These are phyloP conservation scores for Hygrophorus pudorinus DNA, from an alignment of 768 basidiomycete species.

Conservation along the genomic window DNA sequence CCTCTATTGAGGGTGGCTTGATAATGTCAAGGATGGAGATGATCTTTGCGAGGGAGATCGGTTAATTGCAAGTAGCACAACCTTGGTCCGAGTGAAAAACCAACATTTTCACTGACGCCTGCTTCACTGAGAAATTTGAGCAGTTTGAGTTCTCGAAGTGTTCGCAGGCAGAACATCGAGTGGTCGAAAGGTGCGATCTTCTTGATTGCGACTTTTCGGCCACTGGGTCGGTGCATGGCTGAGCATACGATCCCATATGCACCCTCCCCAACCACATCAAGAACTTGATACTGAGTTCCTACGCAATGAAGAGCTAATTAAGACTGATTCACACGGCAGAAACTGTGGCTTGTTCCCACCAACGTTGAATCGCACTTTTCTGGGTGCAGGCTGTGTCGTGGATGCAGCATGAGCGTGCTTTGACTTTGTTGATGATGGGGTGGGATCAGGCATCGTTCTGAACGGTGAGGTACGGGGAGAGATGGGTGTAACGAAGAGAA, in stretches of 20 bases:
- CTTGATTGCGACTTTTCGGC: slow-evolving; percentile 94
- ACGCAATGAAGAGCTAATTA: no score
- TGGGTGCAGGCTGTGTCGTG: slow-evolving; percentile 43
- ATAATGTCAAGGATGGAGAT: slow-evolving; percentile 87
- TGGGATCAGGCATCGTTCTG: slow-evolving; percentile 17
- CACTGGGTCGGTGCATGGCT: slow-evolving; percentile 77
- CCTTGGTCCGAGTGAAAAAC: slow-evolving; percentile 11
- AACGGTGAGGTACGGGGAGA: slow-evolving; percentile 11
- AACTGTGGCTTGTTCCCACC: slow-evolving; percentile 29
- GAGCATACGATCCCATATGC: slow-evolving; percentile 96
- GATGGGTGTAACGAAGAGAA: slow-evolving; percentile 5
- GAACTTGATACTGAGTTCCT: slow-evolving; percentile 76
- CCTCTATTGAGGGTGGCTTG: slow-evolving; percentile 70
- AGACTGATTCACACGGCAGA: background rate
- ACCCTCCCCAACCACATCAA: slow-evolving; percentile 83
- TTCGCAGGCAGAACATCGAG: slow-evolving; percentile 87
- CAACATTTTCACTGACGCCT: slow-evolving; percentile 82
- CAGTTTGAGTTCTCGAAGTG: slow-evolving; percentile 80
- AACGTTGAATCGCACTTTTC: slow-evolving; percentile 86
- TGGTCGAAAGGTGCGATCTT: slow-evolving; percentile 94
- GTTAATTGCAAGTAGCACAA: slow-evolving; percentile 6
- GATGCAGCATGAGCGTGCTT: slow-evolving; percentile 32
- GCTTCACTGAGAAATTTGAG: slow-evolving; percentile 80
- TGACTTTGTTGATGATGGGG: slow-evolving; percentile 22
- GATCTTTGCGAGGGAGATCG: slow-evolving; percentile 38